Percentiles rank a stretch among this genome's conserved stretches.
Evolutionary conservation across 2,329 filamentous ascomycete species (phyloP).

Genomic region (Sordariomycetes sp.): DNA sequence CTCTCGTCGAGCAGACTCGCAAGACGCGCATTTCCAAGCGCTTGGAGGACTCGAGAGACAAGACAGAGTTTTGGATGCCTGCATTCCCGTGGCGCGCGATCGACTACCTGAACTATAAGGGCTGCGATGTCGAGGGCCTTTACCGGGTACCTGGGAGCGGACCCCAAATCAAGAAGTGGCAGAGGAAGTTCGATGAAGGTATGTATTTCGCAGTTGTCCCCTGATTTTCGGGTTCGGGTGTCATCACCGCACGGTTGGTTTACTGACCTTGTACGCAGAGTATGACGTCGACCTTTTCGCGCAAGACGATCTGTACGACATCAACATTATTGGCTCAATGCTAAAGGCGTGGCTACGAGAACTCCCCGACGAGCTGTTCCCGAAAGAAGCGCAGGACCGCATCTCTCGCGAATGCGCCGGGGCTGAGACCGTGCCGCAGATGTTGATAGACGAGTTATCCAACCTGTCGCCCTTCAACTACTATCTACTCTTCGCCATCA

Average conservation of each 20-base stretch:
- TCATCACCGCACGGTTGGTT: background rate
- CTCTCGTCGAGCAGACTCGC: conserved; percentile 80
- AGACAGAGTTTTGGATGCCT: conserved; percentile 99
- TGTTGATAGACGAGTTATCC: conserved; percentile 83
- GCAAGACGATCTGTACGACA: conserved; percentile 80
- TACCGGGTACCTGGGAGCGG: conserved; percentile 88
- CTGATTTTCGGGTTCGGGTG: background rate
- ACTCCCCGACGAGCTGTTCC: conserved; percentile 87
- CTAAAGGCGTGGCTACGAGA: conserved; percentile 94
- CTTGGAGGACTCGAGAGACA: conserved; percentile 77
- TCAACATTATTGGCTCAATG: conserved; percentile 92
- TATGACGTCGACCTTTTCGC: conserved; percentile 83
- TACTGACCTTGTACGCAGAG: conserved; percentile 31
- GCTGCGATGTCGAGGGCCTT: conserved; percentile 83
- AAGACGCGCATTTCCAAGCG: conserved; percentile 82
- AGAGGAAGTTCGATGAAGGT: conserved; percentile 81
- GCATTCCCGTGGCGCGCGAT: conserved; percentile 91
- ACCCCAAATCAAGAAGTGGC: conserved; percentile 85
- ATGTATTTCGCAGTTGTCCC: conserved; percentile 13
- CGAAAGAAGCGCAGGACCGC: conserved; percentile 67
- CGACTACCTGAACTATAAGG: conserved; percentile 91
- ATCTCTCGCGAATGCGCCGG: conserved; percentile 71
- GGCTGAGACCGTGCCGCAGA: conserved; percentile 66
- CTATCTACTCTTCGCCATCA: conserved; percentile 93
- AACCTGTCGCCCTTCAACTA: conserved; percentile 95